These are phyloP conservation scores for Oemleria cerasiformis DNA, from an alignment of 306 rosid genomes.

Conservation along the genomic window DNA sequence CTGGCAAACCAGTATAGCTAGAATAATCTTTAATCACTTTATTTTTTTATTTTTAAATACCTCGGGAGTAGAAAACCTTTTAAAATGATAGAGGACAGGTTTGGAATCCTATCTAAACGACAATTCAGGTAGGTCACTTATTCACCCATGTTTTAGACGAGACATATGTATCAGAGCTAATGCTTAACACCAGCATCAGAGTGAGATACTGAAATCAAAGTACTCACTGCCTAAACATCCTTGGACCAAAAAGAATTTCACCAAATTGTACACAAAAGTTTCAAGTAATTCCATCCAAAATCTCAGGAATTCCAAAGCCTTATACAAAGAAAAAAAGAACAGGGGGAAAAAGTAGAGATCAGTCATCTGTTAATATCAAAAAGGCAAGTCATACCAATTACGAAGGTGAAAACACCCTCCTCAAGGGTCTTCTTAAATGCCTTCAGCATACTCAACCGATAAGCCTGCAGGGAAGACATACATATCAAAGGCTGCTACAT, in stretches of 20 bases:
- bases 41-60: constrained; percentile 25
- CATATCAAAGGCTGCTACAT: neutral
- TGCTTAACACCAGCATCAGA: constrained; percentile 6
- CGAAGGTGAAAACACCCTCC: constrained; percentile 81
- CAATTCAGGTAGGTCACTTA: constrained; percentile 24
- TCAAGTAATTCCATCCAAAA: constrained; percentile 38
- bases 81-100: constrained; percentile 2
- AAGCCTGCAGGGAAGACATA: constrained; percentile 54
- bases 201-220: constrained; percentile 6
- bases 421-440: constrained; percentile 94
- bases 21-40: constrained; percentile 33
- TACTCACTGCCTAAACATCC: constrained; percentile 17
- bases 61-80: constrained; percentile 26
- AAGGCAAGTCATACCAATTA: constrained; percentile 74
- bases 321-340: constrained; percentile 6
- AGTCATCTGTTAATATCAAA: constrained; percentile 13
- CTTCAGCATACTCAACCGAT: constrained; percentile 93
- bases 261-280: constrained; percentile 30
- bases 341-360: neutral
- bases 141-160: constrained; percentile 18
- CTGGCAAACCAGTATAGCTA: constrained; percentile 38
- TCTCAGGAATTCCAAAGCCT: constrained; percentile 23
- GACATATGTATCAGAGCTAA: constrained; percentile 17
- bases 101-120: constrained; percentile 24
- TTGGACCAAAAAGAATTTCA: constrained; percentile 26